Base-by-base conservation (phyloP, 257 asterid genomes). In the Petunia axillaris region DNA sequence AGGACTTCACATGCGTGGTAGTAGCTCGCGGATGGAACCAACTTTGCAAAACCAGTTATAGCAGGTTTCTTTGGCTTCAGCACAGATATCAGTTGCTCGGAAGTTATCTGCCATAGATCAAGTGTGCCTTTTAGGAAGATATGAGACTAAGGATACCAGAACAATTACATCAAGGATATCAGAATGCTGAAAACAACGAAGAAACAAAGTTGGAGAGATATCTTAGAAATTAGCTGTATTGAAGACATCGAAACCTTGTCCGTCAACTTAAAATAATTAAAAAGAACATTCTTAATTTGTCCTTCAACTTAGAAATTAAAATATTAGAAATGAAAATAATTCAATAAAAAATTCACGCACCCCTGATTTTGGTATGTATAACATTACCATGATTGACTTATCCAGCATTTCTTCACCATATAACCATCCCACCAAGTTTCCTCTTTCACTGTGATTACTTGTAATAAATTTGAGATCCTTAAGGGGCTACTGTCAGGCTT, bases 61-160 rank as follows among this genome's bases (percentile, higher is more conserved):
- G 92, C 98, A 91, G 77, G 94, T 94, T 86, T 93, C 98, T 90
- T 91, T 94, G 84, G 98, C 97, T 77, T 91, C 97, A 81, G 81
- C 81, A 83, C 88, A 86, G 65, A 93, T 86, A 62, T 85, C 91
- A 60, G 78, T 85, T 44, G 88, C 85, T 79, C 80, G 82, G 81
- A 94, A 93, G 82, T 90, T 82, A 78, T 87, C 98, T 94, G 93
- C 87, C 81, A 87, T 38, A 81, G 44, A 79, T 75, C 54, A 80
- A 41, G 75, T 70, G 48, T 76, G 62, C 71, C 65, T 71, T 58
- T 63, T 15, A 77, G 73, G 13, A 5, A 52, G 81, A 63, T 25
- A 77, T 58, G 58, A 2, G 68, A 77, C 41, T 57, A 38, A 8
- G 67, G 54, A 57, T 39, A 54, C 68, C 68, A 57, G 55, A 77